Evolutionary conservation across 2,329 filamentous ascomycete genomes (phyloP).

Genomic region (Fusarium cyanostomum): DNA sequence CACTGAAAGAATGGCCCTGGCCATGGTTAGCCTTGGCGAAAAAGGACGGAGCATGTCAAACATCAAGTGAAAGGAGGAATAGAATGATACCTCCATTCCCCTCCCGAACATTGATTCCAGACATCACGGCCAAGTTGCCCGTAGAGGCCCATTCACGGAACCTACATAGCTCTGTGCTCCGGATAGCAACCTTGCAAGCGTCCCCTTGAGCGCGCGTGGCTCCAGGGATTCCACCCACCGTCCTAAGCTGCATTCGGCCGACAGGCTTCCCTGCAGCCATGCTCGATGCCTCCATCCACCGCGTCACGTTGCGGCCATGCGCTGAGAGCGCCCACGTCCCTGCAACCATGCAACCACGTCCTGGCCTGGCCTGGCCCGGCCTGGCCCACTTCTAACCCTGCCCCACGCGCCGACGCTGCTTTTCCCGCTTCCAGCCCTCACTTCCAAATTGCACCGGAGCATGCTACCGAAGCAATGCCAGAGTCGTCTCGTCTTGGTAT

Average conservation of each 20-base stretch:
- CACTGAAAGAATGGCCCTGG: background rate
- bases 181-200: slow-evolving; percentile 32
- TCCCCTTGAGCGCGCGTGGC: slow-evolving; percentile 50
- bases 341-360: slow-evolving; percentile 36
- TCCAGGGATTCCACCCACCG: slow-evolving; percentile 46
- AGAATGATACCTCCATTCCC: slow-evolving; percentile 1
- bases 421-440: background rate
- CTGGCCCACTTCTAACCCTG: slow-evolving; percentile 29
- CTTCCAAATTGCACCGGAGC: slow-evolving; percentile 24
- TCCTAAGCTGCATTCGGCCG: slow-evolving; percentile 41
- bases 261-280: slow-evolving; percentile 41
- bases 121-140: too few relatives aligned
- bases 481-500: slow-evolving; percentile 11
- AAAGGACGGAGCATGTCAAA: background rate
- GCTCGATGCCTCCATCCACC: slow-evolving; percentile 39
- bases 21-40: background rate
- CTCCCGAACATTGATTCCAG: background rate
- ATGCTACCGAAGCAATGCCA: slow-evolving; percentile 23
- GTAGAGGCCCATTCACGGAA: slow-evolving; percentile 2
- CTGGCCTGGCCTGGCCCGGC: slow-evolving; percentile 7
- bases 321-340: slow-evolving; percentile 36
- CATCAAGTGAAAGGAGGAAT: background rate
- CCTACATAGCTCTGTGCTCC: slow-evolving; percentile 19
- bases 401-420: slow-evolving; percentile 31
- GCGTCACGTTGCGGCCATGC: slow-evolving; percentile 47